These are phyloP conservation scores for Backusella macrospora DNA, from an alignment of 192 early-diverging fungal species.

Conservation along the genomic window DNA sequence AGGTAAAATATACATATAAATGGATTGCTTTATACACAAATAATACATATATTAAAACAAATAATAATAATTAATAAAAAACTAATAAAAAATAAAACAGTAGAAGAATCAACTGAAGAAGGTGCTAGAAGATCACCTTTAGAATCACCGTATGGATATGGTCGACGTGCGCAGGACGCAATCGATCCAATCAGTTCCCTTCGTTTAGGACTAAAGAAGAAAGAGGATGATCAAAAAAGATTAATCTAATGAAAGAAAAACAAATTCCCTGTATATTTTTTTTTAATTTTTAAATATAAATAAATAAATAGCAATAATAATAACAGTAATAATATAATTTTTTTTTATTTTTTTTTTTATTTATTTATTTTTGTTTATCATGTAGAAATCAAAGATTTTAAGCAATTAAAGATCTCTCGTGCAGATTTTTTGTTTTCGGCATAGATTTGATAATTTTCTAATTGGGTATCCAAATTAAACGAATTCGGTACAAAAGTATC, in stretches of 20 bases:
- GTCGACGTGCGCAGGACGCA: slow-evolving; percentile 4
- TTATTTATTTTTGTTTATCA: neutral
- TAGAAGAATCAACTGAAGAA: neutral
- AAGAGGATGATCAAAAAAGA: neutral
- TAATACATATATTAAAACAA: neutral
- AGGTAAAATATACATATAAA: neutral
- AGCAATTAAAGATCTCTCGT: slow-evolving; percentile 28
- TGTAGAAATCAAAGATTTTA: slow-evolving; percentile 20
- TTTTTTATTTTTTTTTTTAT: slow-evolving; percentile 1
- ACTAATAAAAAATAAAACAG: neutral
- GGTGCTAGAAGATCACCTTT: slow-evolving; percentile 1
- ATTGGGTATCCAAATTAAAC: slow-evolving; percentile 24
- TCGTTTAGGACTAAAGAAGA: slow-evolving; percentile 1
- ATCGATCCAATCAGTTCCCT: slow-evolving; percentile 16
- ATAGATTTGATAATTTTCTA: slow-evolving; percentile 30
- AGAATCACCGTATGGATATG: neutral
- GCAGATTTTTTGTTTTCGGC: slow-evolving; percentile 34
- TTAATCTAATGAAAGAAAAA: neutral
- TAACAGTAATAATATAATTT: too few species aligned
- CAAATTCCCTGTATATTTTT: neutral
- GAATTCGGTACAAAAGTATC: slow-evolving; percentile 40
- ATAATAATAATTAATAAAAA: too few species aligned
- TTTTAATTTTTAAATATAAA: neutral
- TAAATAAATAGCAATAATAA: too few species aligned
- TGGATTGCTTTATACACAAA: neutral